phyloP scores from a whole-genome alignment of 2,329 filamentous ascomycete genomes.

The Colletotrichum sojae region DNA sequence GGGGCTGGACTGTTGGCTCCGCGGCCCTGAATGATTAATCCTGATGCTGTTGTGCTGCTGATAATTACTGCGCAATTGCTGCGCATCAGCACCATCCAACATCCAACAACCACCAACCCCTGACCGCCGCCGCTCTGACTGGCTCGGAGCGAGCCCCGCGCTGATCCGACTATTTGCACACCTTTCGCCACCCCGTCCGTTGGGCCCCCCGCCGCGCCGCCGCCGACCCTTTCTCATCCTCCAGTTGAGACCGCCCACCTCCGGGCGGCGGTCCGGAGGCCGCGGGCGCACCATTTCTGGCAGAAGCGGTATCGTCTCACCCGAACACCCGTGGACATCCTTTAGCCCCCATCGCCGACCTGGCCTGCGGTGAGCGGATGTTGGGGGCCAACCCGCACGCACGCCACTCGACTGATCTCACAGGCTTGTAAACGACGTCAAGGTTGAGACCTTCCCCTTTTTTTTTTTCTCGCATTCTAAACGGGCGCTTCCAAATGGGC shows the following conservation, averaged over 20 bases:
- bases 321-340: not conserved
- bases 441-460: not conserved
- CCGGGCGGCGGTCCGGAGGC: slow-evolving; percentile 22
- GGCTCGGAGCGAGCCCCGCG: slow-evolving; percentile 10
- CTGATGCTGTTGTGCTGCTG: slow-evolving; percentile 7
- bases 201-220: slow-evolving; percentile 1
- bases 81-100: not conserved
- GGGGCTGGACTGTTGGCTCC: not conserved
- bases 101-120: not conserved
- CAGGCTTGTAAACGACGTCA: not conserved
- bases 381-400: not conserved
- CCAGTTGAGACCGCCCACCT: slow-evolving; percentile 3
- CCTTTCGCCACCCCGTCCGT: slow-evolving; percentile 7
- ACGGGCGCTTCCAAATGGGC: too few relatives aligned
- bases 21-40: too few relatives aligned
- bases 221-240: not conserved
- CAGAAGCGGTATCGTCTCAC: not conserved
- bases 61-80: not conserved
- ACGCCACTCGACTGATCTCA: too few relatives aligned
- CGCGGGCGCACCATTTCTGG: not conserved
- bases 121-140: not conserved
- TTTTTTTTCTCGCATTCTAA: too few relatives aligned
- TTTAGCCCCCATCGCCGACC: not conserved
- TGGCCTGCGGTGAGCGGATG: not conserved
- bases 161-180: slow-evolving; percentile 24